These are phyloP conservation scores for Penstemon newberryi DNA, from an alignment of 257 asterid species.

Conservation along the genomic window DNA sequence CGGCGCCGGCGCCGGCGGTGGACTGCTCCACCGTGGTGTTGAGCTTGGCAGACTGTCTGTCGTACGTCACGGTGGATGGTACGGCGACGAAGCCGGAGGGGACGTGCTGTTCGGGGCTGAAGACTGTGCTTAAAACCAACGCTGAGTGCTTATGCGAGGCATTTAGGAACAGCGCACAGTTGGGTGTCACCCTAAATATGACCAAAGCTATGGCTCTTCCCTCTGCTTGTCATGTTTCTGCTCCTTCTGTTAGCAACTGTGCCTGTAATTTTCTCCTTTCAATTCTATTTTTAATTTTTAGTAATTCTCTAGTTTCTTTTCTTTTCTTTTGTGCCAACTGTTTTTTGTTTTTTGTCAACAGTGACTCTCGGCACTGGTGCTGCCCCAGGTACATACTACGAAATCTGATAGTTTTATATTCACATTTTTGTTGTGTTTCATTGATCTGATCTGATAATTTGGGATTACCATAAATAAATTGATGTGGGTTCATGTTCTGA, in stretches of 20 bases:
- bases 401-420: constrained; percentile 16
- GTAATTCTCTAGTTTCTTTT: too few species aligned
- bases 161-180: constrained; percentile 77
- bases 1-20: constrained; percentile 77
- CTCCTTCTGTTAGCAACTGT: constrained; percentile 70
- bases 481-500: background rate
- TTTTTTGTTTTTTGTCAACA: constrained; percentile 25
- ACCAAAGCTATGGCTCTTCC: constrained; percentile 78
- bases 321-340: background rate
- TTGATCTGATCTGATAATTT: background rate
- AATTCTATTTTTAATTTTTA: too few species aligned
- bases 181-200: constrained; percentile 71
- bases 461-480: too few species aligned
- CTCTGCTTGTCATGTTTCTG: constrained; percentile 75
- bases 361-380: constrained; percentile 49
- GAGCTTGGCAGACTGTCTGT: constrained; percentile 74
- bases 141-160: constrained; percentile 77
- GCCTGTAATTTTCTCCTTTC: constrained; percentile 47
- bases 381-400: constrained; percentile 57
- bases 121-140: constrained; percentile 65
- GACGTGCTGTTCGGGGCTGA: constrained; percentile 76
- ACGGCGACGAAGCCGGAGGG: constrained; percentile 63
- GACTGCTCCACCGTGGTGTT: constrained; percentile 66
- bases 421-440: too few species aligned
- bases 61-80: constrained; percentile 67